Evolutionary conservation across 441 rosid species (phyloP).

Genomic region (Brassica balearica): DNA sequence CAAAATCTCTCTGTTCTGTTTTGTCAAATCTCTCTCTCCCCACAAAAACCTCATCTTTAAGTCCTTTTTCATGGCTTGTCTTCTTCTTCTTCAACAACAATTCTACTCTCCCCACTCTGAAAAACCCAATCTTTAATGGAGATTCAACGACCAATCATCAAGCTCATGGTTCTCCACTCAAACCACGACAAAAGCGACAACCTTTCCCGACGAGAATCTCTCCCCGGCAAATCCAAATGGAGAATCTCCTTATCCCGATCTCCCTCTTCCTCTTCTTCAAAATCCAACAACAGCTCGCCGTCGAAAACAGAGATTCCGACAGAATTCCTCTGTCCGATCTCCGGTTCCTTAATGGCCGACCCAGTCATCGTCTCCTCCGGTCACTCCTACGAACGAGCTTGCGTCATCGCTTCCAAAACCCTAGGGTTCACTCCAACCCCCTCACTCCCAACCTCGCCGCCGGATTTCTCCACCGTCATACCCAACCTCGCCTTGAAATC

Average conservation of each 20-base stretch:
- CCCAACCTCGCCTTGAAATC: constrained; percentile 83
- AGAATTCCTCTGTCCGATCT: constrained; percentile 82
- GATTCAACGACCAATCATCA: constrained; percentile 67
- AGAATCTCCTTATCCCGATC: constrained; percentile 53
- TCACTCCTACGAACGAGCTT: constrained; percentile 79
- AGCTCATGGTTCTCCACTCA: constrained; percentile 46
- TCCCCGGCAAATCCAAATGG: constrained; percentile 52
- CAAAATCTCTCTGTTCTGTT: constrained; percentile 38
- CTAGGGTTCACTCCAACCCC: constrained; percentile 55
- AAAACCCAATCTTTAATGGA: constrained; percentile 54
- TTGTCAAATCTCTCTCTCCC: constrained; percentile 26
- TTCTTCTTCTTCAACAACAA: constrained; percentile 24
- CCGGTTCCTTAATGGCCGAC: constrained; percentile 75
- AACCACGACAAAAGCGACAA: constrained; percentile 29
- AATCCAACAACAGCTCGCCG: constrained; percentile 30
- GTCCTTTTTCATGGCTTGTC: constrained; percentile 39
- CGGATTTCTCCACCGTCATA: constrained; percentile 77
- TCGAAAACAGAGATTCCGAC: constrained; percentile 44
- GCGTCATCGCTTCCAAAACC: constrained; percentile 67
- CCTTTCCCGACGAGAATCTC: constrained; percentile 32
- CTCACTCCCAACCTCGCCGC: constrained; percentile 45
- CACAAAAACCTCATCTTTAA: constrained; percentile 39
- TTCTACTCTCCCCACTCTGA: constrained; percentile 18
- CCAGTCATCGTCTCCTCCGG: constrained; percentile 94
- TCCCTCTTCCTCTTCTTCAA: constrained; percentile 41